Conservation (phyloP, 2,329 filamentous ascomycete species). For the Penicillium crustosum region DNA sequence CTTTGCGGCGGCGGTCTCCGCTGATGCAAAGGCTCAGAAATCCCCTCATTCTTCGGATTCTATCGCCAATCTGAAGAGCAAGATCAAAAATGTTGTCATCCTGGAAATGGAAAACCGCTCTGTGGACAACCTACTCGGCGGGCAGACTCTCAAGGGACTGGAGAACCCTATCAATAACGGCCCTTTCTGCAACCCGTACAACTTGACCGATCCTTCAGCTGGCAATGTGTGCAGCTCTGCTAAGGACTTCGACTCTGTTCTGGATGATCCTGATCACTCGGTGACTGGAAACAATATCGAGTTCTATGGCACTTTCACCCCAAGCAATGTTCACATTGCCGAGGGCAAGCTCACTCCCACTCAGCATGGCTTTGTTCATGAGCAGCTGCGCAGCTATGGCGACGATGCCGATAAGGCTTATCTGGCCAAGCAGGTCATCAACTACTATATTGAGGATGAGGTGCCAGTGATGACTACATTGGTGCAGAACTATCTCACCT, state of each 20-base stretch:
- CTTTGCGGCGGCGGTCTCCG: constrained; percentile 24
- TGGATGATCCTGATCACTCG: constrained; percentile 46
- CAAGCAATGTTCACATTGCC: constrained; percentile 40
- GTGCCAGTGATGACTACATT: constrained; percentile 45
- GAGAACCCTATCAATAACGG: constrained; percentile 47
- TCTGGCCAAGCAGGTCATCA: constrained; percentile 44
- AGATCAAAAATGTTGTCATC: constrained; percentile 41
- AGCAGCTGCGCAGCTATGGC: constrained; percentile 41
- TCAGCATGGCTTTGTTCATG: constrained; percentile 45
- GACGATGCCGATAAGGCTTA: constrained; percentile 31
- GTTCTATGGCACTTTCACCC: constrained; percentile 45
- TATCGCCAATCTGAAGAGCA: constrained; percentile 32
- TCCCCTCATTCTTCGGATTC: constrained; percentile 13
- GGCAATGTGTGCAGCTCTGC: constrained; percentile 35
- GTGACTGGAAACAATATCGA: constrained; percentile 48
- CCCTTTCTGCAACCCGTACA: constrained; percentile 45
- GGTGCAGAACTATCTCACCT: constrained; percentile 44
- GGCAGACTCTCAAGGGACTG: constrained; percentile 39
- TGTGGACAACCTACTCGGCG: constrained; percentile 47
- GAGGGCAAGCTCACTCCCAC: constrained; percentile 31
- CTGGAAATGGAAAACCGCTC: constrained; percentile 48
- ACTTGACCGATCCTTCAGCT: constrained; percentile 33
- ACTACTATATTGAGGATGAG: constrained; percentile 48
- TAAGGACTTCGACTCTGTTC: constrained; percentile 44
- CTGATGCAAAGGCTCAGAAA: constrained; percentile 9